Base-by-base conservation (phyloP, 306 rosid species). In the Cicer yamashitae region DNA sequence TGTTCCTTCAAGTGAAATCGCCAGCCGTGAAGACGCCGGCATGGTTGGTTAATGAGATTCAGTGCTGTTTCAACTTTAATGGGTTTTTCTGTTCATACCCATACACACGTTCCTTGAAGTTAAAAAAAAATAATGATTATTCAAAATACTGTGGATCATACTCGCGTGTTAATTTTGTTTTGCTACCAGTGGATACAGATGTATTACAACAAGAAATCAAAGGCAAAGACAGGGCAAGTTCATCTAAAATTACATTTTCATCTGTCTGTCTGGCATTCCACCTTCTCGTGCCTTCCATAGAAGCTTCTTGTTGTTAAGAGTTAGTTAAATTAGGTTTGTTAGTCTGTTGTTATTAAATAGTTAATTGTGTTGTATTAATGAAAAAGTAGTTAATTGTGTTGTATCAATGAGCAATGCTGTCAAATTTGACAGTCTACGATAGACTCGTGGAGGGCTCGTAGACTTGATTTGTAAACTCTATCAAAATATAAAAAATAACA, bases 1-100 rank as follows among this genome's bases (percentile, higher is more conserved):
- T 20, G 73, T 53, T 53, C 60, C 86, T 79, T 67, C 89, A 69
- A 81, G 81, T 41, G 90, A 82, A 79, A 76, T 78, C 15, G 68
- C 65, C 50, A 71, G 67, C 62, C 69, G 68, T 13, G 93, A 84
- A 58, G 87, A 74, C 79, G 65, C 84, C 60, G 88, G 83, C 46
- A 60, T 76, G 72, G 84, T 80, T 80, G 86, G 87, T 78, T 91
- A 83, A 86, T 71, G 40, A 71, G 62, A 44, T 80, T 43, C 53
- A 30, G 65, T 65, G 79, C 65, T 64, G 41, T 74, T 54, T 73
- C 76, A 59, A 44, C 87, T 56, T 7, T 67, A 50, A 78, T 75
- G 47, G 58, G 54, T 67, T 70, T 79, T 75, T 39, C 74, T 83
- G 81, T 75, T 76, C 56, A 81, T 64, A 79, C 58, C 40, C 44